These are phyloP conservation scores for Wickerhamomyces pijperi DNA, from an alignment of 805 yeast genomes.

Conservation along the genomic window DNA sequence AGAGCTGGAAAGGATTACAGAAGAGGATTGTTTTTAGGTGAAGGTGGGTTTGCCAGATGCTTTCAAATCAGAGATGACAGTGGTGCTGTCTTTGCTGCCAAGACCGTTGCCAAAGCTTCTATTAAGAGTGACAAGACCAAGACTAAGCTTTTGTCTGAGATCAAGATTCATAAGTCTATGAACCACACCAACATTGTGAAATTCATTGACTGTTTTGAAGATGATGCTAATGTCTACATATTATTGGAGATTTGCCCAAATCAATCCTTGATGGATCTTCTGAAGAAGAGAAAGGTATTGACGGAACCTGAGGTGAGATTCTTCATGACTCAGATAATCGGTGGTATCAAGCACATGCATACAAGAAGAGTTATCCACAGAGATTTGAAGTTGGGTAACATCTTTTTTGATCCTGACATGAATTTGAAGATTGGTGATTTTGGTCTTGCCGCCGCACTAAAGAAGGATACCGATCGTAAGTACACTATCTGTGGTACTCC, in stretches of 20 bases:
- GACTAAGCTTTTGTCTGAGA: conserved; percentile 75
- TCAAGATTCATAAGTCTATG: conserved; percentile 87
- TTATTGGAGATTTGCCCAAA: conserved; percentile 90
- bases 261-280: conserved; percentile 86
- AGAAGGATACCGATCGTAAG: conserved; percentile 59
- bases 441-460: conserved; percentile 94
- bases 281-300: conserved; percentile 73
- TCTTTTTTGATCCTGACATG: conserved; percentile 89
- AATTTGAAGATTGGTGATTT: conserved; percentile 94
- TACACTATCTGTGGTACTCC: conserved; percentile 98
- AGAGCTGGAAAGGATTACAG: conserved; percentile 81
- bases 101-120: conserved; percentile 94
- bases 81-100: conserved; percentile 88
- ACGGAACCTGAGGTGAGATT: conserved; percentile 87
- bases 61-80: conserved; percentile 89
- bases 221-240: conserved; percentile 87
- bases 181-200: conserved; percentile 83
- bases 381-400: conserved; percentile 91
- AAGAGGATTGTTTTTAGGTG: conserved; percentile 86
- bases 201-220: conserved; percentile 94
- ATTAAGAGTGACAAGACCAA: conserved; percentile 85
- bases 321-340: conserved; percentile 85
- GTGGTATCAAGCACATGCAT: conserved; percentile 90
- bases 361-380: conserved; percentile 87
- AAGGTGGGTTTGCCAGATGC: conserved; percentile 98